Percentiles rank a stretch among this genome's conserved stretches.
Evolutionary conservation across 2,329 filamentous ascomycete genomes (phyloP).

Genomic region (Microcyclospora pomicola): DNA sequence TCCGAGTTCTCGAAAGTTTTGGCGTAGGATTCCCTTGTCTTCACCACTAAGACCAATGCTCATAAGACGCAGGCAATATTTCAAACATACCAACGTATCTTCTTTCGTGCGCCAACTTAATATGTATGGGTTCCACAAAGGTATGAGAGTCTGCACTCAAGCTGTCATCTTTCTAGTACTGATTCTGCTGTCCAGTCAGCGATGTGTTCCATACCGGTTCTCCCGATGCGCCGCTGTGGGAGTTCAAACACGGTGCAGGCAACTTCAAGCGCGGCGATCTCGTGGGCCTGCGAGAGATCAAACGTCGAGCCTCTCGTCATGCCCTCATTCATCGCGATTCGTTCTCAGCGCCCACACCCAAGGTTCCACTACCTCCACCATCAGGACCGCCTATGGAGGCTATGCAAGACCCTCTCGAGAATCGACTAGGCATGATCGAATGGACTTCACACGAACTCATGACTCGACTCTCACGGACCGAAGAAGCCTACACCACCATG

Average conservation of each 20-base stretch:
- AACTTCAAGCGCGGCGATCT: slow-evolving; percentile 94
- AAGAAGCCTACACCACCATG: slow-evolving; percentile 69
- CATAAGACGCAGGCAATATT: slow-evolving; percentile 61
- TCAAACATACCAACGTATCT: slow-evolving; percentile 98
- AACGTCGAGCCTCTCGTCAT: slow-evolving; percentile 83
- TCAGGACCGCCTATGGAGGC: slow-evolving; percentile 46
- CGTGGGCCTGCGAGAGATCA: slow-evolving; percentile 83
- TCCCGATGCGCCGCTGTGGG: slow-evolving; percentile 88
- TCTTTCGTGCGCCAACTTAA: slow-evolving; percentile 96
- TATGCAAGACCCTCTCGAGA: slow-evolving; percentile 65
- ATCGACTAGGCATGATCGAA: slow-evolving; percentile 61
- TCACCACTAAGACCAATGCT: slow-evolving; percentile 6
- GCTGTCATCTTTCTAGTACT: no score
- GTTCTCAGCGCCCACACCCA: slow-evolving; percentile 54
- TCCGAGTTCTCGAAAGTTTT: slow-evolving; percentile 96
- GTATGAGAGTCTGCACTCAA: slow-evolving; percentile 32
- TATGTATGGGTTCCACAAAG: slow-evolving; percentile 99
- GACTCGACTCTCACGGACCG: slow-evolving; percentile 60
- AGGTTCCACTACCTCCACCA: slow-evolving; percentile 57
- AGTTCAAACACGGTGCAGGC: slow-evolving; percentile 95
- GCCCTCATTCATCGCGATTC: slow-evolving; percentile 84
- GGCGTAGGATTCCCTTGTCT: slow-evolving; percentile 54
- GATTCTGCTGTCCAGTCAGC: slow-evolving; percentile 50
- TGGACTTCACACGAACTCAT: slow-evolving; percentile 71
- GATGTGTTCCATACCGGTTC: slow-evolving; percentile 95